These are phyloP conservation scores for Centaurea solstitialis DNA, from an alignment of 129 eudicot species.

Conservation along the genomic window DNA sequence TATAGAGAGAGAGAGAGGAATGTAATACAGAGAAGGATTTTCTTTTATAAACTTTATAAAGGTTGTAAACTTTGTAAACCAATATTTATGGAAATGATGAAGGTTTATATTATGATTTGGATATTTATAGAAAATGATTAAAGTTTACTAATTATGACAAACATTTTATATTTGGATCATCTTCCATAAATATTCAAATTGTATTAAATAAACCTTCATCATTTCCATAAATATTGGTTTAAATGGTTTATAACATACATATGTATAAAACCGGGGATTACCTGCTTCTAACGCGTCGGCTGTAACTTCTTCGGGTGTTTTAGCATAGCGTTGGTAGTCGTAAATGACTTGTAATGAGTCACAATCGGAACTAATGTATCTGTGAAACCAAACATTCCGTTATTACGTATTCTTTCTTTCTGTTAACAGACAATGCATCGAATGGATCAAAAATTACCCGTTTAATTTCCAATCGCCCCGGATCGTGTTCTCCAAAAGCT, in stretches of 20 bases:
- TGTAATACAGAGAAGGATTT: neutral
- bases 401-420: neutral
- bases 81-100: no score
- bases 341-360: conserved; percentile 37
- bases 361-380: conserved; percentile 34
- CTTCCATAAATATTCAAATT: no score
- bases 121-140: no score
- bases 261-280: neutral
- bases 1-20: neutral
- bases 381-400: neutral
- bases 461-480: conserved; percentile 39
- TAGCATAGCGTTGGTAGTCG: conserved; percentile 24
- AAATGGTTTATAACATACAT: no score
- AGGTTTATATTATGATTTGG: no score
- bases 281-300: conserved; percentile 58
- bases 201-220: no score
- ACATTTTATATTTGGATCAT: no score
- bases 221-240: no score
- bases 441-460: conserved; percentile 23
- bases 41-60: no score
- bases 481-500: conserved; percentile 31
- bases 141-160: no score
- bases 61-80: no score
- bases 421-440: neutral
- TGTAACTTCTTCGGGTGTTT: conserved; percentile 47